A percentile compares a stretch with the other conserved stretches of the same genome.
These are phyloP conservation scores for Mortierella sp. DNA, from an alignment of 371 early-diverging fungal species.

Conservation along the genomic window DNA sequence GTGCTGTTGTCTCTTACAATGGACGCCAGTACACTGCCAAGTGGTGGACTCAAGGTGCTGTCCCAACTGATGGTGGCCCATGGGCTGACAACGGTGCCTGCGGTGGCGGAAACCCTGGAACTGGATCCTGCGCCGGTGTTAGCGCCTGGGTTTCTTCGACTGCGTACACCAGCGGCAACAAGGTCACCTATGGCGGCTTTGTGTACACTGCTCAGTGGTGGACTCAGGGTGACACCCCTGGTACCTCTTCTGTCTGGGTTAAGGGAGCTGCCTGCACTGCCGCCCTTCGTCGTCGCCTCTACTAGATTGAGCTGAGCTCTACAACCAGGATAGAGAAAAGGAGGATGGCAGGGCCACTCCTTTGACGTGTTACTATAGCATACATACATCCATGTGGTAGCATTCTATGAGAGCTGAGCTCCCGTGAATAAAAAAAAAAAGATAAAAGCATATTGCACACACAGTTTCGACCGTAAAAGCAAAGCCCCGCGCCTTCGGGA, in stretches of 20 bases:
- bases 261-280: slow-evolving; percentile 43
- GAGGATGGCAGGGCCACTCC: slow-evolving; percentile 23
- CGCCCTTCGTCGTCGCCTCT: slow-evolving; percentile 40
- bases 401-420: slow-evolving; percentile 1
- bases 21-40: slow-evolving; percentile 49
- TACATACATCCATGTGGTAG: background rate
- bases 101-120: slow-evolving; percentile 13
- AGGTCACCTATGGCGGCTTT: slow-evolving; percentile 58
- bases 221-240: slow-evolving; percentile 54
- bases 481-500: too few relatives aligned
- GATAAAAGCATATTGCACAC: too few relatives aligned
- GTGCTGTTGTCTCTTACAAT: slow-evolving; percentile 60
- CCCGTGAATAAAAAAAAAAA: slow-evolving; percentile 1
- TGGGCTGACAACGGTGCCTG: slow-evolving; percentile 50
- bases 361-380: too few relatives aligned
- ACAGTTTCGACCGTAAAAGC: too few relatives aligned
- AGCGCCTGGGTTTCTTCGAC: slow-evolving; percentile 49
- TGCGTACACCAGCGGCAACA: slow-evolving; percentile 56
- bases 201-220: slow-evolving; percentile 56
- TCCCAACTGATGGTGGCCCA: slow-evolving; percentile 46
- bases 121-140: slow-evolving; percentile 23
- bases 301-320: slow-evolving; percentile 16
- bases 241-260: slow-evolving; percentile 32
- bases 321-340: too few relatives aligned
- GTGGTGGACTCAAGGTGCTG: slow-evolving; percentile 56